phyloP scores from a whole-genome alignment of 257 asterid genomes.

The Scutellaria galericulata region DNA sequence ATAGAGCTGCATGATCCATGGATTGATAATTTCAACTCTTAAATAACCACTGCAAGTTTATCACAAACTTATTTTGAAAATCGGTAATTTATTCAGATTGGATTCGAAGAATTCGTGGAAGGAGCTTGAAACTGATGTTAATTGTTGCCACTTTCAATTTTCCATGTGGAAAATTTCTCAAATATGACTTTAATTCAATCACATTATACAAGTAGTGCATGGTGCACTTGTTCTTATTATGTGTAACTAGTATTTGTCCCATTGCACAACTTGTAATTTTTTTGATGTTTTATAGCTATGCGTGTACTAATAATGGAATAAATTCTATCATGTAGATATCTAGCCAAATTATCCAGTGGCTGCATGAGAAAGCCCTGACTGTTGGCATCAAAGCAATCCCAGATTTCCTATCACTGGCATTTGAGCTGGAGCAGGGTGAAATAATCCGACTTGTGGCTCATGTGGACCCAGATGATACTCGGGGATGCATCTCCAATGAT shows the following conservation, averaged over 20 bases:
- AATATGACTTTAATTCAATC: too few species aligned
- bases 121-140: neutral
- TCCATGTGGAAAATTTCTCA: too few species aligned
- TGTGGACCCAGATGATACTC: slow-evolving; percentile 74
- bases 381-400: slow-evolving; percentile 78
- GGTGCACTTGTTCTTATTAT: too few species aligned
- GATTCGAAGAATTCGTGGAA: neutral
- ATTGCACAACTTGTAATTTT: too few species aligned
- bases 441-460: slow-evolving; percentile 73
- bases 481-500: slow-evolving; percentile 86
- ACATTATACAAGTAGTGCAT: too few species aligned
- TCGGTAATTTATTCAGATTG: neutral
- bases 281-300: neutral
- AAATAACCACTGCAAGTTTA: neutral
- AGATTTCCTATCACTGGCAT: slow-evolving; percentile 81
- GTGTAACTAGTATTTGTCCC: too few species aligned
- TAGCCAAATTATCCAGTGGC: slow-evolving; percentile 88
- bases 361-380: slow-evolving; percentile 78
- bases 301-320: neutral
- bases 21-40: neutral
- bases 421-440: slow-evolving; percentile 90
- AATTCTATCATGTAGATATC: slow-evolving; percentile 62
- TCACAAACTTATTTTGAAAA: neutral
- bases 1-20: neutral
- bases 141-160: neutral